Evolutionary conservation across 164 flowering plant species (phyloP), one percentile per base, ranked within the genome.

Genomic region (Kalanchoe fedtschenkoi): DNA sequence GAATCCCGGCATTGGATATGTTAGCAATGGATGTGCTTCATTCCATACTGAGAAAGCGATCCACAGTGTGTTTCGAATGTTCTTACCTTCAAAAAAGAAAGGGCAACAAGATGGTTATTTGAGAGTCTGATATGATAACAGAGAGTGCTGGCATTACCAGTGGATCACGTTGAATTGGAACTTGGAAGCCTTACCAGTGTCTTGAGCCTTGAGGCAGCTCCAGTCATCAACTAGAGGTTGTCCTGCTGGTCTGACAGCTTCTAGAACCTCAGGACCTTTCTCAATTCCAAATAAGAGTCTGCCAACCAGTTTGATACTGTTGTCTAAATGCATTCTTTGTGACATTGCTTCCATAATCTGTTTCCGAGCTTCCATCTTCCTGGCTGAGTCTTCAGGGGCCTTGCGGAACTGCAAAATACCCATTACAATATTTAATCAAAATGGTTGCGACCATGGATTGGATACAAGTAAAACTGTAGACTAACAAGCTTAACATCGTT

Each of bases 11-110:
- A 65, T 89, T 92, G 78, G 96, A 92, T 29, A 89, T 77, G 76
- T 92, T 92, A 6, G 93, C 96, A 8, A 92, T 59, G 51, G 91
- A 75, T 88, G 73, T 92, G 89, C 66, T 87, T 92, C 95, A 88
- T 88, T 43, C 98, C 97, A 65, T 89, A 88, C 53, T 83, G 91
- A 11, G 95, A 82, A 34, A 92, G 54, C 21, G 89, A 80, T 55
- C 98, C 98, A 63, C 98, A 92, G 44, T 80, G 78, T 26, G 76
- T 71, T 78, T 88, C 98, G 64, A 80, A 92, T 16, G 84, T 78
- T 66, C 91, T 81, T 62, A 92, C 98, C 98, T 92, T 78, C 62
- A 74, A 29, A 65, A 13, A n/a, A 6, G 34, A 37, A 2, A 16
- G 11, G 30, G 8, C 8, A 34, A 14, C 15, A n/a, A 22, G 10